Evolutionary conservation across 306 rosid genomes (phyloP).

Genomic region (Acacia crassicarpa): DNA sequence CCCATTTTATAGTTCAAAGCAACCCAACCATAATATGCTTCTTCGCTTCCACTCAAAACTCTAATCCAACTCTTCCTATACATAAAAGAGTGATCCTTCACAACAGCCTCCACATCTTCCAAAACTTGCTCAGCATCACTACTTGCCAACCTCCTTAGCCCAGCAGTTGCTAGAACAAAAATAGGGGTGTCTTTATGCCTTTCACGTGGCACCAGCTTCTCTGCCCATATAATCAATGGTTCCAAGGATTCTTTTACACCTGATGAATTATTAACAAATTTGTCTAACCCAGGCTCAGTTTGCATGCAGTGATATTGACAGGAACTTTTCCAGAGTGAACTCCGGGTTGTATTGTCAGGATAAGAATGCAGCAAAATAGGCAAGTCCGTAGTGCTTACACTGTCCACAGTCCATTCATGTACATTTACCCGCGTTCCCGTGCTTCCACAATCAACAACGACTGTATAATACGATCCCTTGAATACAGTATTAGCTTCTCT

Average conservation of each 20-base stretch:
- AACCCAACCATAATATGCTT: conserved; percentile 91
- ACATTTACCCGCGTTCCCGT: conserved; percentile 76
- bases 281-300: conserved; percentile 82
- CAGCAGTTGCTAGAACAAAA: conserved; percentile 82
- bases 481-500: conserved; percentile 25
- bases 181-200: conserved; percentile 54
- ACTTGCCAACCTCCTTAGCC: conserved; percentile 55
- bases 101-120: conserved; percentile 56
- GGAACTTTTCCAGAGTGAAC: conserved; percentile 48
- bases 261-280: conserved; percentile 58
- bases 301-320: conserved; percentile 85
- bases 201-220: conserved; percentile 49
- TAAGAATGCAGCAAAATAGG: conserved; percentile 61
- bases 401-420: conserved; percentile 51
- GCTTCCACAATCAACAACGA: conserved; percentile 87
- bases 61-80: conserved; percentile 64
- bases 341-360: conserved; percentile 55
- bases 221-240: conserved; percentile 77
- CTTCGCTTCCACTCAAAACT: conserved; percentile 85
- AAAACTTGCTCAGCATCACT: conserved; percentile 48
- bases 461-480: conserved; percentile 56
- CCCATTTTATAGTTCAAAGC: conserved; percentile 82
- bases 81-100: conserved; percentile 51
- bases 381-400: conserved; percentile 35
- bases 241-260: conserved; percentile 65